Evolutionary conservation across 345 rosid genomes (phyloP).

Genomic region (Atalantia buxifolia): DNA sequence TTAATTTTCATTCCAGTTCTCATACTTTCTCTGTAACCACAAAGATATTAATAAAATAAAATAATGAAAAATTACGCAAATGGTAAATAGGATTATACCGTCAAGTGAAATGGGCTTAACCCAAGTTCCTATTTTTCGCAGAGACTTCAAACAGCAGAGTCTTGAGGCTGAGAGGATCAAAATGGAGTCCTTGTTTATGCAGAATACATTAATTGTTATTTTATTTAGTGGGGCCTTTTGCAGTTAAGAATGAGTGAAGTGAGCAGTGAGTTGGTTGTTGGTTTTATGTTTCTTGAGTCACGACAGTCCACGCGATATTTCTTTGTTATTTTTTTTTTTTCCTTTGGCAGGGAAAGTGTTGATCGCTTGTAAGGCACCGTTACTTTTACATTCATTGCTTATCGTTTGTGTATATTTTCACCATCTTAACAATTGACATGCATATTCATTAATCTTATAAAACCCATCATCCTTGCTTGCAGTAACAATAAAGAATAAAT

Average conservation of each 20-base stretch:
- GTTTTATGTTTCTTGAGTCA: background rate
- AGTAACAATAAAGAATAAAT: fast-evolving
- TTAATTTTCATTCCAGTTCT: background rate
- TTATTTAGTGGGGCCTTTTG: background rate
- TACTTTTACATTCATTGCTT: too few relatives aligned
- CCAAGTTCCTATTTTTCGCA: background rate
- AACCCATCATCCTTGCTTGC: too few relatives aligned
- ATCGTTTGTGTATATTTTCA: too few relatives aligned
- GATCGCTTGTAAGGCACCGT: too few relatives aligned
- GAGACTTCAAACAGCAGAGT: background rate
- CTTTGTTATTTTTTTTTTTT: background rate
- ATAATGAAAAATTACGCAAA: background rate
- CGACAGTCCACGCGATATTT: background rate
- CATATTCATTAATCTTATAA: too few relatives aligned
- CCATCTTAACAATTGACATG: too few relatives aligned
- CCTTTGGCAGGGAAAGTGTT: too few relatives aligned
- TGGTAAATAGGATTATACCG: background rate
- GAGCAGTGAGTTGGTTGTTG: background rate
- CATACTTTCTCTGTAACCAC: background rate
- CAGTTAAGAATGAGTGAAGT: background rate
- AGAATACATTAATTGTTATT: background rate
- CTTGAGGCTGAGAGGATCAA: background rate
- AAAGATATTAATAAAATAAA: background rate
- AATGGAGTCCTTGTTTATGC: background rate
- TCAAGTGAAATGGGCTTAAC: constrained; percentile 1